Base-by-base conservation (phyloP, 2,329 filamentous ascomycete genomes). In the Talaromyces funiculosus region DNA sequence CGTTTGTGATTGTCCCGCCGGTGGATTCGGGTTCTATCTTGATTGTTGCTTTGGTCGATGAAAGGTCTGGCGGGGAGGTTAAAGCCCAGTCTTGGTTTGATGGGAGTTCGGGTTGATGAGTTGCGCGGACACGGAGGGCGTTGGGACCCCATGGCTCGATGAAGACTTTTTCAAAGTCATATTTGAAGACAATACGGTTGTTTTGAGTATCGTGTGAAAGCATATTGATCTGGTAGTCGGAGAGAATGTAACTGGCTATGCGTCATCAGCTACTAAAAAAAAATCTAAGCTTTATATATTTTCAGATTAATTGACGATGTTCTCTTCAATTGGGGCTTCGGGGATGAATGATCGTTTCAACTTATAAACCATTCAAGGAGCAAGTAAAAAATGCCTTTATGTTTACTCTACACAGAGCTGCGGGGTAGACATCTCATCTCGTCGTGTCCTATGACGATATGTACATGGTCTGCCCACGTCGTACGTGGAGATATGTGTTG, bases 1-100 rank as follows among this genome's bases (percentile, higher is more conserved):
- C 82, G 63, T 83, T 82, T 45, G 69, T 71, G 60, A 82, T 75
- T 31, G 70, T 73, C 47, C 64, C 38, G 65, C 57, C 33, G 69
- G 66, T 6, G 16, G 61, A 53, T 65, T 56, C 16, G 67, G 67
- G 6, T 16, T 64, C 57, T 61, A 61, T 62, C 53, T 29, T 24
- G 22, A 57, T 38, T 10, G 37, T 62, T 5, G 45, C 18, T 56
- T 7, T 5, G 40, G 16, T 56, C 14, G 31, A 16, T 24, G 59
- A 8, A 16, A 37, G 53, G 12, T 22, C 33, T 37, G 71, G 64
- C 26, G 67, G 66, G 5, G 66, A 63, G 33, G 64, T 64, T 9
- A 76, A 67, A 5, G 74, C 74, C 73, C 74, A 76, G 33, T 74
- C 65, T 55, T 74, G 71, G 5, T 65, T 61, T 5, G 31, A 43